phyloP scores from a whole-genome alignment of 495 filamentous ascomycete genomes.

The Aspergillus avenaceus region DNA sequence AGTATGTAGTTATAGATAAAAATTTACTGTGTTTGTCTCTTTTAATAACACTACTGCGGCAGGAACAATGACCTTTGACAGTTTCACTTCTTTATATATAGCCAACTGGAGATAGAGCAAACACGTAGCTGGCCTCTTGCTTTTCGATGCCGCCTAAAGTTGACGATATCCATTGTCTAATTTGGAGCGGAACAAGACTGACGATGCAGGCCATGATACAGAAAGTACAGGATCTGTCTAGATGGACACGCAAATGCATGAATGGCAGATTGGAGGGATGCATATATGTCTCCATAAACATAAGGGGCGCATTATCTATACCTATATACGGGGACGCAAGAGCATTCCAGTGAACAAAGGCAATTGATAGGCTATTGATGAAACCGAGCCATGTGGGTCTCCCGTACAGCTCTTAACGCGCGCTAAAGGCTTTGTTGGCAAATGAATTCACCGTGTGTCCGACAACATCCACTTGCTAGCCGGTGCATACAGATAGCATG shows the following conservation, averaged over 20 bases:
- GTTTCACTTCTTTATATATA: neutral
- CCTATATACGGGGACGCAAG: neutral
- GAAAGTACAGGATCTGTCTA: too few relatives aligned
- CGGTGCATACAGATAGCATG: conserved; percentile 7
- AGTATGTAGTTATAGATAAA: too few relatives aligned
- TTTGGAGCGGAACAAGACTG: conserved; percentile 2
- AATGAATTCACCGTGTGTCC: conserved; percentile 7
- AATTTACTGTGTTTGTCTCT: neutral
- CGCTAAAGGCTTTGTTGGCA: conserved; percentile 7
- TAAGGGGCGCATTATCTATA: too few relatives aligned
- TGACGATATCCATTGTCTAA: conserved; percentile 4
- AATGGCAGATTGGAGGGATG: too few relatives aligned
- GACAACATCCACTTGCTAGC: conserved; percentile 8
- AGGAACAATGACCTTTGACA: conserved; percentile 1
- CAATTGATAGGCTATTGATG: neutral
- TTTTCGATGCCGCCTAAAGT: conserved; percentile 1
- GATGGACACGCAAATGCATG: too few relatives aligned
- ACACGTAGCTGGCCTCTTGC: conserved; percentile 3
- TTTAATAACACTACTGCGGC: conserved; percentile 1
- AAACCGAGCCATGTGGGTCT: conserved; percentile 2
- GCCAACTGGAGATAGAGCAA: neutral
- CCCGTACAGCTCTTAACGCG: conserved; percentile 5
- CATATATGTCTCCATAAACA: too few relatives aligned
- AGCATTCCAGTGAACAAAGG: neutral
- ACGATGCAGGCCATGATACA: neutral